These are phyloP conservation scores for Cinnamomum chago DNA, from an alignment of 164 flowering plant species.

Conservation along the genomic window DNA sequence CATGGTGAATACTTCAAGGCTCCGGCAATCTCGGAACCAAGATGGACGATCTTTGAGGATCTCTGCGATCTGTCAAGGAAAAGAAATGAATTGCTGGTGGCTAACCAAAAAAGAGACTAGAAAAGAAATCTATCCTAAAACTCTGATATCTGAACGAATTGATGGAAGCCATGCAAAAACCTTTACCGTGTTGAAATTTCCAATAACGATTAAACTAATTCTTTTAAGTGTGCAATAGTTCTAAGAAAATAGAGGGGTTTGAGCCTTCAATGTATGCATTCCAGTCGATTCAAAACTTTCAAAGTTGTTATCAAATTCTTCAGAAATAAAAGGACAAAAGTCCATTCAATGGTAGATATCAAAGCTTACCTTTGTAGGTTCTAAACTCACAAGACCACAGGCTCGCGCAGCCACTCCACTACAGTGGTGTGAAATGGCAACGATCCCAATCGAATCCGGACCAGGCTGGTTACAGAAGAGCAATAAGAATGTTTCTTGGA, in stretches of 20 bases:
- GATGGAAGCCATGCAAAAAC: neutral
- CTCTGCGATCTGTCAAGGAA: constrained; percentile 68
- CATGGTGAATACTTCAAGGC: constrained; percentile 77
- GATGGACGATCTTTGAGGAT: constrained; percentile 94
- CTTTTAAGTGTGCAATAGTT: neutral
- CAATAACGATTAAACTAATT: neutral
- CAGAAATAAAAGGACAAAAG: neutral
- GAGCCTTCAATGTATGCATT: neutral
- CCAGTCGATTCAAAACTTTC: neutral
- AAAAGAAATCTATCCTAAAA: neutral
- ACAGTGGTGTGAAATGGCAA: constrained; percentile 70
- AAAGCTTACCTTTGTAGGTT: constrained; percentile 59
- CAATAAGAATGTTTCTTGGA: neutral
- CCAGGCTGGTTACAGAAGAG: constrained; percentile 53
- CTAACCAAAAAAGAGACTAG: neutral
- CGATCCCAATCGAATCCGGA: constrained; percentile 91
- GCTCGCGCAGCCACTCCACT: constrained; percentile 91
- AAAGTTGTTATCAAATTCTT: too few species aligned
- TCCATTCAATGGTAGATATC: neutral
- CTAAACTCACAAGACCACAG: constrained; percentile 77
- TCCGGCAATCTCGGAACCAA: constrained; percentile 98
- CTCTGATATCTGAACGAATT: neutral
- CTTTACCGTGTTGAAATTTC: neutral
- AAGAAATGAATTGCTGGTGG: neutral
- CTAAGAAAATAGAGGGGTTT: neutral